Evolutionary conservation across 2,329 filamentous ascomycete genomes (phyloP), one percentile per base, ranked within the genome.

Genomic region (Periglandula ipomoeae): DNA sequence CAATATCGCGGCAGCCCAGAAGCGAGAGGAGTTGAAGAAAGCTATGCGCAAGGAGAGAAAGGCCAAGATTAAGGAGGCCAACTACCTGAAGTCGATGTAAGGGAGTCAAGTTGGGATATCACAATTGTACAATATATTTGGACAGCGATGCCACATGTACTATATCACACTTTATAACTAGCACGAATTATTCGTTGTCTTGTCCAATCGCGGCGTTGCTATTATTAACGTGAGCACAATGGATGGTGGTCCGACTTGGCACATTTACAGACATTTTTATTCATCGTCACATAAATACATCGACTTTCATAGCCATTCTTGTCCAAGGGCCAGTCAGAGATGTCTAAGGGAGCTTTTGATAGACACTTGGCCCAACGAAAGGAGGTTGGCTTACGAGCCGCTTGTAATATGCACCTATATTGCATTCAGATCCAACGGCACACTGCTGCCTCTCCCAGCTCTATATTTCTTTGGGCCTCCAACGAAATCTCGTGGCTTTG

Each of bases 381-480:
- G 10, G 9, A 34, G 8, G 41, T 40, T 40, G 26, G 19, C 26
- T 20, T 23, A 13, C 24, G 37, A 23, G 10, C 19, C 34, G 17
- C 19, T 19, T 30, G 34, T 17, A 15, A 15, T 22, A 15, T 15
- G 22, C 8, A 27, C 13, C 39, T 50, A 55, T 44, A 57, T 51
- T 26, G 76, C 72, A 55, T 73, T 80, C 61, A 98, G 67, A 71
- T 97, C 88, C 58, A 97, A 71, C 26, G 93, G 93, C 56, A 97
- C 90, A 71, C 87, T 96, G 69, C 89, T 96, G 27, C 89, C 91
- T 62, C 91, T 79, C 8, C 93, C 93, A 32, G 93, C 93, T 53
- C 91, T 77, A 67, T 97, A 98, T 63, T 81, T 82, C 64, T 85
- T 89, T 19, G 76, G 70, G 3, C 79, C 81, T n/a, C 85, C 85